Percentiles rank a stretch among this genome's conserved stretches.
Conservation (phyloP, 75 land plant genomes). For the Adiantum capillusveneris region DNA sequence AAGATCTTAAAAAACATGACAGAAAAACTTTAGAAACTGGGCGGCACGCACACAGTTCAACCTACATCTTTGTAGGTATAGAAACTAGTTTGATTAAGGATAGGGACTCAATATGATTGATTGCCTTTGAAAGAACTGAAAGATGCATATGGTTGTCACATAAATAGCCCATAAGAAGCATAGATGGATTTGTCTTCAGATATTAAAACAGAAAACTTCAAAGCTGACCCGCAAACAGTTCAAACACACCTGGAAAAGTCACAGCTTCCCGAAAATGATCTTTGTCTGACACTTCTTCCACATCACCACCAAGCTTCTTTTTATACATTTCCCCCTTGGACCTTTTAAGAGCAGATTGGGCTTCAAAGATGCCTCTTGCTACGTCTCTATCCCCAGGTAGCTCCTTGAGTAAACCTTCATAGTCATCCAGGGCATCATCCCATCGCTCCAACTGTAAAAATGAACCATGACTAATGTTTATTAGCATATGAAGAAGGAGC, state of each 20-base stretch:
- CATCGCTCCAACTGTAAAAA: constrained; percentile 28
- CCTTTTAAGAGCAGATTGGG: constrained; percentile 25
- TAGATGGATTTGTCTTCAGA: too few species aligned
- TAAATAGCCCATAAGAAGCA: too few species aligned
- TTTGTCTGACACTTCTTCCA: neutral
- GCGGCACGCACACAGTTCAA: too few species aligned
- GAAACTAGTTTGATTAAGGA: too few species aligned
- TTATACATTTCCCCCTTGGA: constrained; percentile 12
- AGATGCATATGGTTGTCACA: too few species aligned
- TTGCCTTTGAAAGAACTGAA: too few species aligned
- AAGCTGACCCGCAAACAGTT: neutral
- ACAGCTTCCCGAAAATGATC: neutral
- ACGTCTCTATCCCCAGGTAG: constrained; percentile 27
- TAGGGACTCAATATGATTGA: too few species aligned
- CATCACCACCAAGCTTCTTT: neutral
- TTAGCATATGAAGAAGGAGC: too few species aligned
- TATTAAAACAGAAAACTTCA: neutral
- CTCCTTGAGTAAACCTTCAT: constrained; percentile 23
- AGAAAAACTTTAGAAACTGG: too few species aligned
- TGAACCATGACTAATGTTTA: too few species aligned
- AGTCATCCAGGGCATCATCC: constrained; percentile 33
- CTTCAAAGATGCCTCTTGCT: constrained; percentile 19
- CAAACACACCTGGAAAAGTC: neutral
- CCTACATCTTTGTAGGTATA: too few species aligned
- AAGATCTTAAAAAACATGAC: too few species aligned